Evolutionary conservation across 768 basidiomycete species (phyloP).

Genomic region (Flagelloscypha sp.): DNA sequence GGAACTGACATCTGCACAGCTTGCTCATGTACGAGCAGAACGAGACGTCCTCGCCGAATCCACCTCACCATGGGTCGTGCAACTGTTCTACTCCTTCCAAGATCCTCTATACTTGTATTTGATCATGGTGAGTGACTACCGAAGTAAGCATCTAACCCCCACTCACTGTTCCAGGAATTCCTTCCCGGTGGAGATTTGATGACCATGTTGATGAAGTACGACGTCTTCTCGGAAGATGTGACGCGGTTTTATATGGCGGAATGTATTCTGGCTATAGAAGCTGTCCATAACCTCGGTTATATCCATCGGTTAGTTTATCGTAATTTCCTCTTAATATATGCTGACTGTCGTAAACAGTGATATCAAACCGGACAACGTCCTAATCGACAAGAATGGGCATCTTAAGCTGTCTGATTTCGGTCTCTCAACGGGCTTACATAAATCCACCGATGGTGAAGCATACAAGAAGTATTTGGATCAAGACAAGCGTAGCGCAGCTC

Average conservation of each 20-base stretch:
- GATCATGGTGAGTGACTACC: conserved; percentile 88
- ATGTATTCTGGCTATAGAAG: conserved; percentile 95
- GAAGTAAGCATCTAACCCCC: neutral
- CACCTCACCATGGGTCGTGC: conserved; percentile 95
- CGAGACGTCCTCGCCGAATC: conserved; percentile 95
- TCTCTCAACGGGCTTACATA: conserved; percentile 95
- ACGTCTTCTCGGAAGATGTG: conserved; percentile 97
- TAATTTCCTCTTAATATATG: neutral
- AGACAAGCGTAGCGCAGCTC: conserved; percentile 53
- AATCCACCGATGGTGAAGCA: conserved; percentile 87
- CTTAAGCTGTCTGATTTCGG: conserved; percentile 98
- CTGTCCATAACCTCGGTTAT: conserved; percentile 96
- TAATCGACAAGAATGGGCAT: conserved; percentile 95
- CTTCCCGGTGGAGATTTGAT: conserved; percentile 93
- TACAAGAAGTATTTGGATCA: conserved; percentile 88
- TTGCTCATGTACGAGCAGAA: conserved; percentile 95
- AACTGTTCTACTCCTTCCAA: conserved; percentile 97
- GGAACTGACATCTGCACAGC: conserved; percentile 33
- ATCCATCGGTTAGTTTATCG: conserved; percentile 78
- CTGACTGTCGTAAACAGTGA: conserved; percentile 46
- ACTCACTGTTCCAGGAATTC: conserved; percentile 26
- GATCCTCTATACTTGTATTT: conserved; percentile 93
- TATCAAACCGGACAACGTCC: conserved; percentile 98
- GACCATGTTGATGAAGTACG: conserved; percentile 99
- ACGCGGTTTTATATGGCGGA: conserved; percentile 99